These are phyloP conservation scores for Testicularia cyperi DNA, from an alignment of 1,284 basidiomycete species.

Conservation along the genomic window DNA sequence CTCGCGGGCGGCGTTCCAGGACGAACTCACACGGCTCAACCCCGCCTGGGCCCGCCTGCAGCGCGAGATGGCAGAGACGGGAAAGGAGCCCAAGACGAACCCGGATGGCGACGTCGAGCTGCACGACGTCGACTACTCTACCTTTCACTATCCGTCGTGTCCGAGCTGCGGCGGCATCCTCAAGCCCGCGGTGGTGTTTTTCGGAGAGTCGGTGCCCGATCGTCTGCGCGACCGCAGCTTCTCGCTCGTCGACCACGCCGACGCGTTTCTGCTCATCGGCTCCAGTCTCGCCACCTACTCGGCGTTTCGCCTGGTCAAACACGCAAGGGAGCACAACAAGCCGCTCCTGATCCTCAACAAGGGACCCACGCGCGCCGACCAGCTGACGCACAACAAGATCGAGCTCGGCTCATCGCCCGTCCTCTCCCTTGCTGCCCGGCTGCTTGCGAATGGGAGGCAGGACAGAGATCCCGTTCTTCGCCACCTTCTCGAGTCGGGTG, in stretches of 20 bases:
- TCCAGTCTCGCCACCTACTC: slow-evolving; percentile 58
- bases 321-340: slow-evolving; percentile 42
- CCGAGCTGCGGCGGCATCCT: slow-evolving; percentile 57
- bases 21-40: slow-evolving; percentile 49
- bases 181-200: slow-evolving; percentile 58
- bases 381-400: slow-evolving; percentile 43
- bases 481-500: slow-evolving; percentile 33
- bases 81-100: slow-evolving; percentile 53
- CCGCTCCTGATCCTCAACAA: slow-evolving; percentile 52
- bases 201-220: slow-evolving; percentile 56
- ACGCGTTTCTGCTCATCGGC: slow-evolving; percentile 50
- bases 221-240: slow-evolving; percentile 36
- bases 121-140: slow-evolving; percentile 53
- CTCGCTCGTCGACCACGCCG: slow-evolving; percentile 33
- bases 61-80: slow-evolving; percentile 33
- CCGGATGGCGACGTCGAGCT: slow-evolving; percentile 59
- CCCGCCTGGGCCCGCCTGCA: slow-evolving; percentile 54
- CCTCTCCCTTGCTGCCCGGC: slow-evolving; percentile 21
- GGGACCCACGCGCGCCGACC: slow-evolving; percentile 55
- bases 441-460: slow-evolving; percentile 24
- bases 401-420: slow-evolving; percentile 53
- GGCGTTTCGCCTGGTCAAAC: slow-evolving; percentile 54
- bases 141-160: slow-evolving; percentile 54
- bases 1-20: slow-evolving; percentile 50
- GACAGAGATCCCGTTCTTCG: slow-evolving; percentile 35